phyloP scores from a whole-genome alignment of 345 rosid genomes.

The Adansonia digitata region DNA sequence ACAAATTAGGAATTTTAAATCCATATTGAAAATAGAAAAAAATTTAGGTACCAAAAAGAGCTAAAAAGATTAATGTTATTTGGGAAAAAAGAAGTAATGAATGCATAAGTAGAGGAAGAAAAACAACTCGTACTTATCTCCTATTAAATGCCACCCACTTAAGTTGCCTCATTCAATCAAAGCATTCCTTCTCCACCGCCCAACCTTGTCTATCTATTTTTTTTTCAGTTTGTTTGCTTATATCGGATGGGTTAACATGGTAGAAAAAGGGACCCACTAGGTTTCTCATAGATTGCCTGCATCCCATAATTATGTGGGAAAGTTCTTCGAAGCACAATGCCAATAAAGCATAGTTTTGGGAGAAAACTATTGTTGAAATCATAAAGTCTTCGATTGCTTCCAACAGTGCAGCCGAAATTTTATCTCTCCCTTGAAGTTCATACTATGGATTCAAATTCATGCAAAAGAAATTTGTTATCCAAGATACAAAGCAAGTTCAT shows the following conservation, averaged over 20 bases:
- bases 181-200: background rate
- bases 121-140: too few species aligned
- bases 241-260: background rate
- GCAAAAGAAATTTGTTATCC: too few species aligned
- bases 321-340: slow-evolving; percentile 33
- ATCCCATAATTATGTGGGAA: slow-evolving; percentile 13
- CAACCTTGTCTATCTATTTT: background rate
- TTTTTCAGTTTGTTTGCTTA: background rate
- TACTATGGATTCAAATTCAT: too few species aligned
- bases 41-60: too few species aligned
- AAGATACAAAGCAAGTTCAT: too few species aligned
- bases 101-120: too few species aligned
- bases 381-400: slow-evolving; percentile 24
- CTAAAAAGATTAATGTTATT: too few species aligned
- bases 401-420: slow-evolving; percentile 15
- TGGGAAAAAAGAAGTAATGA: too few species aligned
- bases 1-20: too few species aligned
- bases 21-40: too few species aligned
- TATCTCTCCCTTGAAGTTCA: slow-evolving; percentile 16
- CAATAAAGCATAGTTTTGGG: slow-evolving; percentile 22
- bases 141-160: background rate
- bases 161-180: background rate
- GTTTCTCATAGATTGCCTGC: background rate
- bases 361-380: slow-evolving; percentile 16
- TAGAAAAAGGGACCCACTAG: background rate